Evolutionary conservation across 306 rosid species (phyloP).

Genomic region (Quercus agrifolia): DNA sequence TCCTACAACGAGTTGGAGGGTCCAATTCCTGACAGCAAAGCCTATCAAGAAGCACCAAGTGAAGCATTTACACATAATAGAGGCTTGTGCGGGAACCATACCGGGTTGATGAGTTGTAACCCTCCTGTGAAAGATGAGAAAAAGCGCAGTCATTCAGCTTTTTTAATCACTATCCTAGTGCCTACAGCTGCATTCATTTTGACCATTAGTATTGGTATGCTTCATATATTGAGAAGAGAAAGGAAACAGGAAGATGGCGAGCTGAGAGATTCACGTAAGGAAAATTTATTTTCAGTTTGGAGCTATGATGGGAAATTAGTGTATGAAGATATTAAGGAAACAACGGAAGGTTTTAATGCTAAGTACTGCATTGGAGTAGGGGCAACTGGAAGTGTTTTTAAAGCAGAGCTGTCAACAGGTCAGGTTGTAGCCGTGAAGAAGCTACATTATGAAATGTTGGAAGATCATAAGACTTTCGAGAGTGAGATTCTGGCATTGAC

Average conservation of each 20-base stretch:
- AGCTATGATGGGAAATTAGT: conserved; percentile 25
- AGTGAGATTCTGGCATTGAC: too few species aligned
- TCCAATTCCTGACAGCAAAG: background rate
- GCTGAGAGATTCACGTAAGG: background rate
- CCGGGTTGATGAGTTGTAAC: background rate
- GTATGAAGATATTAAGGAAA: conserved; percentile 31
- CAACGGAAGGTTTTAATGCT: conserved; percentile 29
- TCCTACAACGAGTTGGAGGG: conserved; percentile 18
- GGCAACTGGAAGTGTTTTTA: conserved; percentile 33
- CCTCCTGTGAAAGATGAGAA: background rate
- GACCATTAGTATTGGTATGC: background rate
- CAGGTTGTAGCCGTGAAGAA: conserved; percentile 36
- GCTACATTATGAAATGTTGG: conserved; percentile 14
- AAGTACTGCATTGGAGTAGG: conserved; percentile 34
- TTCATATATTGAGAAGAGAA: background rate
- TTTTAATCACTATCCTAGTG: background rate
- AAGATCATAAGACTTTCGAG: too few species aligned
- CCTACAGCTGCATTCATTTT: background rate
- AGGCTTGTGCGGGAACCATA: conserved; percentile 14
- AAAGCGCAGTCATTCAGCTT: background rate
- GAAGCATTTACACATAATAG: background rate
- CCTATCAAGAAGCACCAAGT: background rate
- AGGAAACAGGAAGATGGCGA: background rate
- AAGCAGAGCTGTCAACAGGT: conserved; percentile 26
- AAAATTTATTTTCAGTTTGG: conserved; percentile 7